Conservation (phyloP, 164 flowering plant genomes). For the Vitis rotundifolia region DNA sequence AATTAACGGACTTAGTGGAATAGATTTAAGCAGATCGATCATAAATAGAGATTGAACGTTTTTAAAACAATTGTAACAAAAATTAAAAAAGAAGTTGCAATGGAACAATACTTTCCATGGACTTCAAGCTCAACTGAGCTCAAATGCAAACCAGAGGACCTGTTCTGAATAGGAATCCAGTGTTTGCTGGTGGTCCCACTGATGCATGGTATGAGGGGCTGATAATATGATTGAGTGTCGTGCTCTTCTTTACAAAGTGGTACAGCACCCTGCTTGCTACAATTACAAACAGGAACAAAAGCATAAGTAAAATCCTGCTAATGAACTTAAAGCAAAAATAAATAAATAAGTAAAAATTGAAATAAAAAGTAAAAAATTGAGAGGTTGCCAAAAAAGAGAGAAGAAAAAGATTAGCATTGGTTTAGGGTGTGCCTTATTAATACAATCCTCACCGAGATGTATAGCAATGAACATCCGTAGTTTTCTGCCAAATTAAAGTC, state of each 20-base stretch:
- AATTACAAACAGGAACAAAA: slow-evolving; percentile 18
- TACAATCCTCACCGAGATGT: slow-evolving; percentile 61
- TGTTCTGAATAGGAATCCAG: slow-evolving; percentile 83
- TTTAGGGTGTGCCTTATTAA: no score
- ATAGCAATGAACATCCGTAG: slow-evolving; percentile 69
- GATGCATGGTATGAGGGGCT: slow-evolving; percentile 74
- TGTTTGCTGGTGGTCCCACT: slow-evolving; percentile 78
- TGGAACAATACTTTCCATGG: slow-evolving; percentile 73
- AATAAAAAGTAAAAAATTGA: no score
- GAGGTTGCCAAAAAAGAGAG: no score
- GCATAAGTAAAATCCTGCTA: not conserved
- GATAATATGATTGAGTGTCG: slow-evolving; percentile 65
- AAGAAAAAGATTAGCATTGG: no score
- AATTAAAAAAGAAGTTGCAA: not conserved
- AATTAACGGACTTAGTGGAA: not conserved
- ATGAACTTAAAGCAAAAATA: not conserved
- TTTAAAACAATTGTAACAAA: not conserved
- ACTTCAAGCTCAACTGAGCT: slow-evolving; percentile 63
- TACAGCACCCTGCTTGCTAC: slow-evolving; percentile 50
- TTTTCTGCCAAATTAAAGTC: slow-evolving; percentile 95
- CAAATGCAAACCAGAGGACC: slow-evolving; percentile 59
- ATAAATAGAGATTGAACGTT: not conserved
- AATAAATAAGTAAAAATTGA: not conserved
- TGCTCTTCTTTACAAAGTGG: slow-evolving; percentile 72
- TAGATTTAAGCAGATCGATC: not conserved